A percentile compares a stretch with the other conserved stretches of the same genome.
Conservation (phyloP, 192 early-diverging fungal genomes). For the Gonapodya prolifera region DNA sequence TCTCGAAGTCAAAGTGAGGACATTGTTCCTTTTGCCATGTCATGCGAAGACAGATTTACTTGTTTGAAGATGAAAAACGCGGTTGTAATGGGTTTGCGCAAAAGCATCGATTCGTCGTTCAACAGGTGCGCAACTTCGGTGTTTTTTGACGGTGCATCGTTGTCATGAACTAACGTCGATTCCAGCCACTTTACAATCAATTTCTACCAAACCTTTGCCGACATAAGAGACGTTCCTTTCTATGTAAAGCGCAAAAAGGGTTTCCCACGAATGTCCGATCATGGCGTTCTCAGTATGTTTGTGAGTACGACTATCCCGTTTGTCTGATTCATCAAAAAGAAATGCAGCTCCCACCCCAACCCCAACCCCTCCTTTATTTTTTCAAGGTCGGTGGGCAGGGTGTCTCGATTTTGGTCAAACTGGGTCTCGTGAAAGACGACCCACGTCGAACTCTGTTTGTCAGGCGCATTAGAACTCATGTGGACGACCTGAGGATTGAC, state of each 20-base stretch:
- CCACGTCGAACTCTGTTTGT: slow-evolving; percentile 19
- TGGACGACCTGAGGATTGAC: slow-evolving; percentile 22
- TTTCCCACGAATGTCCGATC: slow-evolving; percentile 29
- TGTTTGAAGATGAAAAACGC: slow-evolving; percentile 14
- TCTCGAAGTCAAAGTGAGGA: slow-evolving; percentile 21
- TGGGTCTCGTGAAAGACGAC: slow-evolving; percentile 13
- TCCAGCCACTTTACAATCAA: background rate
- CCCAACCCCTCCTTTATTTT: slow-evolving; percentile 10
- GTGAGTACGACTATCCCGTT: slow-evolving; percentile 18
- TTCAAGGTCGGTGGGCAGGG: slow-evolving; percentile 9
- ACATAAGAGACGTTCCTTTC: slow-evolving; percentile 43
- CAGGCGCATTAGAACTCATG: slow-evolving; percentile 19
- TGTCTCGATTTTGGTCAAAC: slow-evolving; percentile 17
- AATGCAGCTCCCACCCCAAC: too few relatives aligned
- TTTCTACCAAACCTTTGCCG: slow-evolving; percentile 26
- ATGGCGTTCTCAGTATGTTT: slow-evolving; percentile 30
- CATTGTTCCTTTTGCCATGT: background rate
- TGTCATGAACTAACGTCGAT: background rate
- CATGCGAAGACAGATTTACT: background rate
- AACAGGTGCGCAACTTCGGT: background rate
- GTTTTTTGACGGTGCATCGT: background rate
- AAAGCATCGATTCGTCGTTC: slow-evolving; percentile 2
- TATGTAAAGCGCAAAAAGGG: slow-evolving; percentile 37
- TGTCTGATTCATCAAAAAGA: background rate
- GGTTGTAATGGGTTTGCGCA: slow-evolving; percentile 8